Evolutionary conservation across 2,329 filamentous ascomycete genomes (phyloP), one percentile per base, ranked within the genome.

Genomic region (Trichoderma pleuroti): DNA sequence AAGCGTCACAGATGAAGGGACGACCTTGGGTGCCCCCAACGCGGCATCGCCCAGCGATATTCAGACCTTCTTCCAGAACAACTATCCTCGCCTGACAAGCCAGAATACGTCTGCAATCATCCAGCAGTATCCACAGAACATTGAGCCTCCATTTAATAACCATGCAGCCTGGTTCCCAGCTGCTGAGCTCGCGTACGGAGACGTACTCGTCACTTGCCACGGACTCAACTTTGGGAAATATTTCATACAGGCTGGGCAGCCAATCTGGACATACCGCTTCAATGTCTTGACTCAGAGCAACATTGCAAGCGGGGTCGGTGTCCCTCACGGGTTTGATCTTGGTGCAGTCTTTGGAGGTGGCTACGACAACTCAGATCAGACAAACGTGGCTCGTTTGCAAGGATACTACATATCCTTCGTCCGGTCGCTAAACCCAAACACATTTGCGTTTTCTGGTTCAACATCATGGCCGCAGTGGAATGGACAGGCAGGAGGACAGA

Each of bases 331-430:
- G 0, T 84, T 88, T 28, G 90, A 93, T 76, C 72, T 88, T 0
- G 84, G 85, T 66, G 88, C 89, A 1, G 88, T 93, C 70, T 93
- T 87, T 82, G 91, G 90, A 0, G 82, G 82, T 7, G 76, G 73
- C 0, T 79, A 79, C 12, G 46, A 49, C 4, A 32, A 71, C 63
- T 70, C 56, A 14, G 66, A 71, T 42, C 30, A 68, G 26, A 62
- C 56, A 3, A 92, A 92, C 74, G 83, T 91, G 2, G 82, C 86
- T 0, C 78, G 90, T 0, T 84, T 90, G 61, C 88, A 92, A 76
- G 85, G 82, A 0, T 93, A 92, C 78, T 93, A 90, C 89, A 87
- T 87, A 1, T 91, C 87, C 72, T 93, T 93, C 77, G 87, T 93
- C 71, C 80, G 86, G 46, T 83, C 82, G 1, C 84, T 88, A 49